A percentile compares a stretch with the other conserved stretches of the same genome.
phyloP scores from a whole-genome alignment of 2,329 filamentous ascomycete genomes.

The Metarhizium album region DNA sequence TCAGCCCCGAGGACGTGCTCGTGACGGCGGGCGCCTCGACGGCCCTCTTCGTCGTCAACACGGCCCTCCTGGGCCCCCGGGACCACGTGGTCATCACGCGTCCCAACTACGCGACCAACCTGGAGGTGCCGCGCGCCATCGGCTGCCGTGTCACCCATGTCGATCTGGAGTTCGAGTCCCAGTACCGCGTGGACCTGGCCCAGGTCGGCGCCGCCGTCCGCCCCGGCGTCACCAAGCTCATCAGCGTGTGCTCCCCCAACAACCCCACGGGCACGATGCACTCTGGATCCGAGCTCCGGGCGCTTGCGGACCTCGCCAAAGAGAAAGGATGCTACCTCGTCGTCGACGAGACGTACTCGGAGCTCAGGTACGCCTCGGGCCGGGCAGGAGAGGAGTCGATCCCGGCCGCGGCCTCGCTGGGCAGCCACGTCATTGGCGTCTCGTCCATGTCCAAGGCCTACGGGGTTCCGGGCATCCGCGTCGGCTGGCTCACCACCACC shows the following conservation, averaged over 20 bases:
- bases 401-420: slow-evolving; percentile 9
- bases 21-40: slow-evolving; percentile 13
- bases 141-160: slow-evolving; percentile 14
- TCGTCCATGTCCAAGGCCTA: slow-evolving; percentile 14
- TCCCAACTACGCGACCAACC: slow-evolving; percentile 16
- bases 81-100: slow-evolving; percentile 14
- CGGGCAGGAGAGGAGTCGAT: neutral
- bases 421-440: slow-evolving; percentile 12
- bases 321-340: slow-evolving; percentile 7
- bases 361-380: slow-evolving; percentile 8
- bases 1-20: slow-evolving; percentile 12
- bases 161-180: slow-evolving; percentile 11
- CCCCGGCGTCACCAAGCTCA: slow-evolving; percentile 10
- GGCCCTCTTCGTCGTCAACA: slow-evolving; percentile 13
- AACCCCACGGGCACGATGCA: slow-evolving; percentile 13
- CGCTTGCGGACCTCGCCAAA: slow-evolving; percentile 9
- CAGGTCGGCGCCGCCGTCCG: slow-evolving; percentile 9
- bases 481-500: slow-evolving; percentile 12
- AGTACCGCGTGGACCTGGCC: slow-evolving; percentile 9
- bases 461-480: slow-evolving; percentile 13
- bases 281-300: slow-evolving; percentile 1
- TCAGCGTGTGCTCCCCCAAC: slow-evolving; percentile 14
- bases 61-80: slow-evolving; percentile 7
- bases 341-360: slow-evolving; percentile 15
- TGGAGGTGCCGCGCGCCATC: slow-evolving; percentile 13